phyloP scores from a whole-genome alignment of 116 monocot genomes.

The Dioscorea cayenensis region DNA sequence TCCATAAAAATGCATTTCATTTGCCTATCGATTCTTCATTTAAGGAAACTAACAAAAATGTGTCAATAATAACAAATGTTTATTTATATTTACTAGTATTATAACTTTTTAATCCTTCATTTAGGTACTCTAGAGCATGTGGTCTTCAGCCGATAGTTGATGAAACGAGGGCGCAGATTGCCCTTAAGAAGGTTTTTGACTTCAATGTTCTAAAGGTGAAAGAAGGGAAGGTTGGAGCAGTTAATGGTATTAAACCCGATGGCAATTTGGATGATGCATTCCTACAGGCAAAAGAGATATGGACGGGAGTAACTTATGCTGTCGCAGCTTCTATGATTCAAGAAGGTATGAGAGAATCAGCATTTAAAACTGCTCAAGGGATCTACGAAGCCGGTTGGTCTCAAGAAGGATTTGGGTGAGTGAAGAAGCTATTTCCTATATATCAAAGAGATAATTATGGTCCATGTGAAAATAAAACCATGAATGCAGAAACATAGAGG shows the following conservation, averaged over 20 bases:
- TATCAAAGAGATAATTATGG: no score
- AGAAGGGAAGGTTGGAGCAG: conserved; percentile 37
- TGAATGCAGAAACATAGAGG: no score
- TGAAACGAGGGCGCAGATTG: conserved; percentile 31
- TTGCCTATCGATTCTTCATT: no score
- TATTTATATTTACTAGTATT: no score
- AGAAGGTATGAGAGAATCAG: conserved; percentile 49
- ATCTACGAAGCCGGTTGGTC: conserved; percentile 41
- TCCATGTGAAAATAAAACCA: no score
- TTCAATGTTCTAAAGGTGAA: conserved; percentile 48
- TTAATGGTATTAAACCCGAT: conserved; percentile 51
- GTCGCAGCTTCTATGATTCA: conserved; percentile 57
- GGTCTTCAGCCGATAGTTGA: conserved; percentile 56
- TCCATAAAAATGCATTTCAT: no score
- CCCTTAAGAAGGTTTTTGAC: conserved; percentile 32
- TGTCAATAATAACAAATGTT: no score
- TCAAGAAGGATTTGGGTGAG: conserved; percentile 32
- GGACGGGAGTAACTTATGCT: conserved; percentile 52
- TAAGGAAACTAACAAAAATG: no score
- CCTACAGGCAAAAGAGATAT: conserved; percentile 38
- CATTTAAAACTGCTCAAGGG: conserved; percentile 50
- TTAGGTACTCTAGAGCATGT: conserved; percentile 52
- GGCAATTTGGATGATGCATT: conserved; percentile 22
- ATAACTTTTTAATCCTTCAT: not conserved
- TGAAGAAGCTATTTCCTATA: not conserved